Evolutionary conservation across 345 rosid species (phyloP), one percentile per base, ranked within the genome.

Genomic region (Xanthoceras sorbifolium): DNA sequence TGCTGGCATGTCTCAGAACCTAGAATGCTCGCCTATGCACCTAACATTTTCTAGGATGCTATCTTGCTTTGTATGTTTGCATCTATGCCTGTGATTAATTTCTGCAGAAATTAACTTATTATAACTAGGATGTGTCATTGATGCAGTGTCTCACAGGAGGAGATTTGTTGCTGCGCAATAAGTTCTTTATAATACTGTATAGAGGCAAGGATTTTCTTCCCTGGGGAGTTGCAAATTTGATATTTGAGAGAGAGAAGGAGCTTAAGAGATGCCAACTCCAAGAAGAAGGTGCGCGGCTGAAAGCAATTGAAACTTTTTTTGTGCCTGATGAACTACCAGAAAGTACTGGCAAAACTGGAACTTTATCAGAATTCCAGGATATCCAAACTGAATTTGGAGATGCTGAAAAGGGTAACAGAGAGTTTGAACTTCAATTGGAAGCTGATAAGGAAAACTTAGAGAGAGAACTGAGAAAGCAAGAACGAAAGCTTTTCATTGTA

Each of bases 171-270:
- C 88, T 92, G 40, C 90, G 98, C 17, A 88, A 93, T 77, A 92
- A 86, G 84, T 92, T 85, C 77, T 83, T 83, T 78, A 86, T 93
- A 76, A 85, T 93, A 86, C 89, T 93, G 31, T 90, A 76, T 76
- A 86, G 98, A 88, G 98, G 97, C 73, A 93, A 92, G 79, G 94
- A 93, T 82, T 93, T 92, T 76, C 89, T 93, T 42, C 83, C 93
- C 59, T 73, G 81, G 75, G 84, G 83, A 67, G 84, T 92, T 52
- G 88, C 88, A 25, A 80, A 82, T 67, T 77, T 85, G 77, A 86
- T 93, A 50, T 83, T 32, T 22, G 89, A 89, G 74, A 88, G 98
- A 82, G 98, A 93, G 79, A 77, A 65, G 74, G 88, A 86, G 72
- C 90, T 92, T 54, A 77, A 81, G 64, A 81, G 80, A 67, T 88